Base-by-base conservation (phyloP, 1,284 basidiomycete species). In the Rhodotorula sp. region DNA sequence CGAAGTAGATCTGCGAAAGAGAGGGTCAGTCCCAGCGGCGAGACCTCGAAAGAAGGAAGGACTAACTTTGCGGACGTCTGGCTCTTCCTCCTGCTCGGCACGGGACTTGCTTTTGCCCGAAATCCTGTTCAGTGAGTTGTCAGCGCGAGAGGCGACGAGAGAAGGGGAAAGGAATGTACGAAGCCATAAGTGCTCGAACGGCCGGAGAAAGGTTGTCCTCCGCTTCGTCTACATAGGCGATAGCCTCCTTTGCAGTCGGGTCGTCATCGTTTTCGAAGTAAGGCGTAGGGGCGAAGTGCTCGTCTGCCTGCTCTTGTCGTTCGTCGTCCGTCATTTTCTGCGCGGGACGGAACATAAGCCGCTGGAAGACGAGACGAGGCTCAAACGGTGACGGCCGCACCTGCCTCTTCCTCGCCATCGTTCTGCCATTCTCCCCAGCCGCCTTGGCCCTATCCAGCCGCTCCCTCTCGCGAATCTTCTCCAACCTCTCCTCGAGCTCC, bases 111-210 rank as follows among this genome's bases (percentile, higher is more conserved):
- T 34, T 59, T 65, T 54, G 30, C 60, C 55, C 4, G 46, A 62
- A 4, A 66, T 55, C 15, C 53, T 59, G 48, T 4, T 20, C 30
- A 34, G 20, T 2, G 29, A 47, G 8, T 27, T 13, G 1, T 11
- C 13, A 47, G 32, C 20, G 4, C 15, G 13, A 22, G 30, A 30
- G 20, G 13, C 27, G 20, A 10, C 39, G 11, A 3, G 39, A 3
- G 20, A 15, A 6, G 27, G 36, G 56, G 44, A 2, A 11, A 1
- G 13, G n/a, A 24, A 81, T 86, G 70, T 72, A 90, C 90, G 87
- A 88, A 61, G 84, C 85, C 88, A 96, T 90, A 29, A 96, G 83
- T 1, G 87, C 90, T 34, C 87, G 86, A 5, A 94, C 88, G 39
- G 87, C 90, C 2, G 90, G 87, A 2, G 90, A 90, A 7, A 94